Evolutionary conservation across 345 rosid species (phyloP), one percentile per base, ranked within the genome.

Genomic region (Aethionema arabicum): DNA sequence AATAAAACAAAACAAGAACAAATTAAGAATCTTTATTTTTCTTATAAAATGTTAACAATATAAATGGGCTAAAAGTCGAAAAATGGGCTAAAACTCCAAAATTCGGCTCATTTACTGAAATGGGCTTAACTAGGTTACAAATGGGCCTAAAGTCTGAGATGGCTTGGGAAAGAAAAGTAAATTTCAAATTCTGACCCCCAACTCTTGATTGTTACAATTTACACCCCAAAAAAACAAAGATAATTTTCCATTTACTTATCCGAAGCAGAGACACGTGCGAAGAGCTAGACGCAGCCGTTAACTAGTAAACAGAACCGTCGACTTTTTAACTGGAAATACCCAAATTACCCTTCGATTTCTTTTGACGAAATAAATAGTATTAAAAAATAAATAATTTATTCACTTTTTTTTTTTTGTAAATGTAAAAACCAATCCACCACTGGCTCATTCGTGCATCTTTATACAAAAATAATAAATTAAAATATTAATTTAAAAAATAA

Each of bases 361-460:
- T 46, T 45, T n/a, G 66, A 59, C 66, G 27, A 21, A 21, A 21
- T 21, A 21, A 60, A 35, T 66, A 32, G 54, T 59, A 35, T 51
- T 27, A 52, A 44, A 43, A 35, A 52, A 45, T 52, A 68, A 52
- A 59, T 5, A 68, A 59, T 40, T 43, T 36, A 41, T 52, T 60
- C 61, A 68, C 55, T 54, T 68, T 60, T 60, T 59, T 68, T 68
- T 68, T 47, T 60, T 51, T 12, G 35, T 33, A 42, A 51, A 44
- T 35, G 38, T 57, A 8, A 32, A 43, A 32, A 43, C 29, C 35
- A 59, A 68, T 68, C 72, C 60, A 60, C 72, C 66, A 52, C 54
- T 68, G 66, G 66, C 30, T 68, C 72, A 52, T 68, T 68, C 66
- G 61, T 68, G 61, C 61, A 52, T 68, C 61, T 68, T 68, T 68